Base-by-base conservation (phyloP, 768 basidiomycete genomes). In the Fomitopsis serialis region DNA sequence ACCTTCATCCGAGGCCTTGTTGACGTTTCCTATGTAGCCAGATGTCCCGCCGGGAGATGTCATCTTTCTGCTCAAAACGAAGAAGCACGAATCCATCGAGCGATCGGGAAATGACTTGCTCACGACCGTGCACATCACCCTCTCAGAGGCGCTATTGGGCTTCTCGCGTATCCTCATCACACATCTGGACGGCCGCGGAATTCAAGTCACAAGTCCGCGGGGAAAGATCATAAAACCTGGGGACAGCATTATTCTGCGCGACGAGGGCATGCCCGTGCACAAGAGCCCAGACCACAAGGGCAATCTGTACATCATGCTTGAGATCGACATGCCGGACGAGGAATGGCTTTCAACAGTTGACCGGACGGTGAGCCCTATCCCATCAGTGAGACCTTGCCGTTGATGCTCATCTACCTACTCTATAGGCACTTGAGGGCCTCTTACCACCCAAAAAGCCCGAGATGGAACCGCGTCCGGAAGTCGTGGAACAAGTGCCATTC, bases 121-220 rank as follows among this genome's bases (percentile, higher is more conserved):
- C 36, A 84, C 90, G 2, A 83, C 80, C 29, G 81, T 93, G 53
- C 84, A 84, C 44, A 86, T 99, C 53, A 95, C 92, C 0, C 76
- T 98, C 25, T 95, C 94, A 10, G 96, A 99, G 70, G 91, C 94
- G 2, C 79, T 98, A 10, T 79, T 97, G 50, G 96, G 96, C n/a
- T 95, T 99, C 72, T 89, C 86, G 45, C 83, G 96, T 24, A 86
- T 98, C 57, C 71, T 97, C 22, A 73, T 99, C 53, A 89, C 86
- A 7, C 96, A 99, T 67, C 77, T 99, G 27, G 96, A 99, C 64
- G 94, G 94, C 10, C 82, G 93, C 13, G 93, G 93, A n/a, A 77
- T 98, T 48, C 82, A 81, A 35, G 80, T 97, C 12, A 71, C 82
- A 0, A 86, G 81, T 58, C 89, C 89, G 4, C 76, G 80, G 0